Percentiles rank a stretch among this genome's conserved stretches.
These are phyloP conservation scores for Cercospora sp. DNA, from an alignment of 2,329 filamentous ascomycete species.

Conservation along the genomic window DNA sequence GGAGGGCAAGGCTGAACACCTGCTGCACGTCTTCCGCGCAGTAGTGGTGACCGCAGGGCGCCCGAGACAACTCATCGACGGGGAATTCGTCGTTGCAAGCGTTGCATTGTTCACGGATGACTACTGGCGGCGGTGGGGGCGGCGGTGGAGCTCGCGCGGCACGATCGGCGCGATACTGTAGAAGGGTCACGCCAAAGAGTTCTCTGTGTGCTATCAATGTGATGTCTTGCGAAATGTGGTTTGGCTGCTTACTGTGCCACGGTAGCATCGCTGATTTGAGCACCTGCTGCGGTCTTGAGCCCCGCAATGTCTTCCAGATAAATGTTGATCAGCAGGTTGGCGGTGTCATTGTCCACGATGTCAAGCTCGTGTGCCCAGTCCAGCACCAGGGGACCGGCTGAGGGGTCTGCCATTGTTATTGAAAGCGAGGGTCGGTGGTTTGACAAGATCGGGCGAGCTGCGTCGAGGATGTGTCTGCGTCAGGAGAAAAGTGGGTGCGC, in stretches of 20 bases:
- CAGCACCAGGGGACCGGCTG: not conserved
- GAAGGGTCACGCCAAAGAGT: not conserved
- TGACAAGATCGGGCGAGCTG: no score
- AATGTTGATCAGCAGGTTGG: not conserved
- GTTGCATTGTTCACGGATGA: not conserved
- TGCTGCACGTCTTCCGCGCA: constrained; percentile 9
- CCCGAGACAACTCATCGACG: not conserved
- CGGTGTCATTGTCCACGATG: not conserved
- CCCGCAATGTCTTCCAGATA: not conserved
- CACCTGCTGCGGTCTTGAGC: not conserved
- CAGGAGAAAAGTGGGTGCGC: no score
- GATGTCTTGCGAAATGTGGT: no score
- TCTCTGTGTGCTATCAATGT: not conserved
- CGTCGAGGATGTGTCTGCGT: no score
- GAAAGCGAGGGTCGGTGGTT: no score
- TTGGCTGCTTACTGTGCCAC: not conserved
- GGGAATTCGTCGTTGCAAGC: constrained; percentile 1
- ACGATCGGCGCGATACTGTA: not conserved
- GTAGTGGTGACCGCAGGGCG: constrained; percentile 13
- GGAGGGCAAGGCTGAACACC: constrained; percentile 10
- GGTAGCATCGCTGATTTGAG: not conserved
- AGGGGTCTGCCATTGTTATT: no score
- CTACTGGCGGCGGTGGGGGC: not conserved
- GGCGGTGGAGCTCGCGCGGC: not conserved
- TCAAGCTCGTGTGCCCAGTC: not conserved